Percentiles rank a stretch among this genome's conserved stretches.
phyloP scores from a whole-genome alignment of 129 eudicot species.

The Lonicera japonica region DNA sequence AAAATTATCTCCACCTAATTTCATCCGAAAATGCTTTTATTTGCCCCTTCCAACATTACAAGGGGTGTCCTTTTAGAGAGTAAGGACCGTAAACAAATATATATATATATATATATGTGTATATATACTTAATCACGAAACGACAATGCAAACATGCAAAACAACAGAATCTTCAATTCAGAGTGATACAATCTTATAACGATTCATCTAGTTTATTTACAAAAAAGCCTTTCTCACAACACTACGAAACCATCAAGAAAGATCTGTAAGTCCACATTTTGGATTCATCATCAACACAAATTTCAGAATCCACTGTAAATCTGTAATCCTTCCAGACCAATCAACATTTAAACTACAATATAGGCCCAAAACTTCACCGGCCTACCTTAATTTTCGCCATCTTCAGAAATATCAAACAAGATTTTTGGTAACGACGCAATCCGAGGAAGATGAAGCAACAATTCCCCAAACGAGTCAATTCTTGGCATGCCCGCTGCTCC shows the following conservation, averaged over 20 bases:
- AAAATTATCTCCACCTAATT: too few relatives aligned
- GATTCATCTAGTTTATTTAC: background rate
- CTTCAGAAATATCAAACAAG: conserved; percentile 31
- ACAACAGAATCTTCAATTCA: too few relatives aligned
- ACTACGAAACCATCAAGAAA: background rate
- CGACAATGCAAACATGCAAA: too few relatives aligned
- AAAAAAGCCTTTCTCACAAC: background rate
- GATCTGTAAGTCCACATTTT: background rate
- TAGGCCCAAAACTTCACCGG: background rate
- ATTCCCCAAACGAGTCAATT: conserved; percentile 56
- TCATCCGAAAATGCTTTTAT: too few relatives aligned
- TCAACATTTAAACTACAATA: background rate
- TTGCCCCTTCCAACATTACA: too few relatives aligned
- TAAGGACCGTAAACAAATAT: too few relatives aligned
- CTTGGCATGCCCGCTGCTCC: conserved; percentile 32
- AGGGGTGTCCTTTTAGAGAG: too few relatives aligned
- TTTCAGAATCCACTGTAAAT: background rate
- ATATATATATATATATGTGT: too few relatives aligned
- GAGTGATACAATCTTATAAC: too few relatives aligned
- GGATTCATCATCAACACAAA: background rate
- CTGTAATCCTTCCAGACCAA: background rate
- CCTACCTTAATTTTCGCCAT: conserved; percentile 8
- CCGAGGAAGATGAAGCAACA: conserved; percentile 61
- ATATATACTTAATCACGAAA: too few relatives aligned
- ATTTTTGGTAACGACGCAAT: conserved; percentile 61